Conservation (phyloP, 176 grass and related monocot genomes). For the Rhynchospora tenuis region DNA sequence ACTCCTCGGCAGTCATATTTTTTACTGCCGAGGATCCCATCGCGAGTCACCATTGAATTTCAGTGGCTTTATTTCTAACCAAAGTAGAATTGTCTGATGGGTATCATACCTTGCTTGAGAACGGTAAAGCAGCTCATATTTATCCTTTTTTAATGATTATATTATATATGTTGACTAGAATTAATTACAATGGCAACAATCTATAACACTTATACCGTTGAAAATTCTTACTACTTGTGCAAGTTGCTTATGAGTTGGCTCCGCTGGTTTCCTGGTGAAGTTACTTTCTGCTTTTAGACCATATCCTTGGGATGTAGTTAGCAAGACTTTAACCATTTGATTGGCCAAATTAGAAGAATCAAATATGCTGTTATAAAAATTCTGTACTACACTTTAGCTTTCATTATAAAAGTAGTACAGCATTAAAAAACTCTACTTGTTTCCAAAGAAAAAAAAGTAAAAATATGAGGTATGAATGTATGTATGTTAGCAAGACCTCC, state of each 20-base stretch:
- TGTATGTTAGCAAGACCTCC: no score
- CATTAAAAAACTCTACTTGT: no score
- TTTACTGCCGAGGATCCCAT: no score
- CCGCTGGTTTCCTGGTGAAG: neutral
- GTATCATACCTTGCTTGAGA: neutral
- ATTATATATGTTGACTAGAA: neutral
- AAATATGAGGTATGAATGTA: no score
- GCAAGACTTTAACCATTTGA: no score
- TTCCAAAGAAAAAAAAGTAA: no score
- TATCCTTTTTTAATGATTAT: neutral
- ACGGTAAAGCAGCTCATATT: neutral
- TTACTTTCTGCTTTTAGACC: neutral
- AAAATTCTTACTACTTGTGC: neutral
- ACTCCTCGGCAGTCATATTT: no score
- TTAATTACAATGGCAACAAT: constrained; percentile 1
- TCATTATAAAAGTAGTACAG: no score
- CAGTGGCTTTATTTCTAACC: neutral
- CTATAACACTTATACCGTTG: neutral
- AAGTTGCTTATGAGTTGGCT: neutral
- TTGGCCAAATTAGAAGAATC: no score
- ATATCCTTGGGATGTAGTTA: no score
- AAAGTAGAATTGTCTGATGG: neutral
- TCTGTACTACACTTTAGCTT: no score
- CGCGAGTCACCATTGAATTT: neutral
- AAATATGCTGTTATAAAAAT: no score